phyloP scores from a whole-genome alignment of 2,329 filamentous ascomycete genomes.

The Berkeleyomyces rouxiae region DNA sequence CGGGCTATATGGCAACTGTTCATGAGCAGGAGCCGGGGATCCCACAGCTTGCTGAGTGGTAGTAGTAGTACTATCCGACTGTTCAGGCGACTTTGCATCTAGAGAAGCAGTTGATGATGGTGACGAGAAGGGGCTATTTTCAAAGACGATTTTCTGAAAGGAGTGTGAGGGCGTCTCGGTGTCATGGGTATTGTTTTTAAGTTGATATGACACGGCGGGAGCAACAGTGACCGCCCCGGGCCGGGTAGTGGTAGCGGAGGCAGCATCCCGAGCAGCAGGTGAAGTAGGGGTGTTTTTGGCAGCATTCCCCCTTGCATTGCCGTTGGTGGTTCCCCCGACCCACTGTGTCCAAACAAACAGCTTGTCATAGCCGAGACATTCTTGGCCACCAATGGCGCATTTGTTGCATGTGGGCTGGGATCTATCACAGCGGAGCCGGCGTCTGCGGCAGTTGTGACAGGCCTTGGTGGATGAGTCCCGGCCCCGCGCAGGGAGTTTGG shows the following conservation, averaged over 20 bases:
- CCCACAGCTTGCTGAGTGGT: not conserved
- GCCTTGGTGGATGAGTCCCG: conserved; percentile 21
- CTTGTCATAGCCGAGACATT: conserved; percentile 46
- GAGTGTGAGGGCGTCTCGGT: not conserved
- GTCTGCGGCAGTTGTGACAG: conserved; percentile 46
- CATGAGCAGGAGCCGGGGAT: not conserved
- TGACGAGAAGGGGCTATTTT: conserved; percentile 1
- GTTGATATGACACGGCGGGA: not conserved
- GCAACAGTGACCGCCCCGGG: not conserved
- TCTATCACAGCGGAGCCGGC: conserved; percentile 44
- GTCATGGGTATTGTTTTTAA: not conserved
- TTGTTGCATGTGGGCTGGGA: conserved; percentile 43
- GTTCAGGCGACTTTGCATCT: not conserved
- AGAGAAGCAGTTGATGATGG: not conserved
- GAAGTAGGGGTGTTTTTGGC: not conserved
- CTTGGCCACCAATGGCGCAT: conserved; percentile 36
- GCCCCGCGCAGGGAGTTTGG: conserved; percentile 3
- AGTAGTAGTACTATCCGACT: not conserved
- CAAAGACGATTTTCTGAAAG: not conserved
- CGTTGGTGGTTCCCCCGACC: conserved; percentile 1
- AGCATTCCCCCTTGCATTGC: not conserved
- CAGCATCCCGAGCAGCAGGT: not conserved
- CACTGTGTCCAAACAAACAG: conserved; percentile 40
- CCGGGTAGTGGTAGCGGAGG: not conserved
- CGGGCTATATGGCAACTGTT: not conserved